Evolutionary conservation across 1,284 basidiomycete genomes (phyloP).

Genomic region (Erythrobasidium hasegawianum): DNA sequence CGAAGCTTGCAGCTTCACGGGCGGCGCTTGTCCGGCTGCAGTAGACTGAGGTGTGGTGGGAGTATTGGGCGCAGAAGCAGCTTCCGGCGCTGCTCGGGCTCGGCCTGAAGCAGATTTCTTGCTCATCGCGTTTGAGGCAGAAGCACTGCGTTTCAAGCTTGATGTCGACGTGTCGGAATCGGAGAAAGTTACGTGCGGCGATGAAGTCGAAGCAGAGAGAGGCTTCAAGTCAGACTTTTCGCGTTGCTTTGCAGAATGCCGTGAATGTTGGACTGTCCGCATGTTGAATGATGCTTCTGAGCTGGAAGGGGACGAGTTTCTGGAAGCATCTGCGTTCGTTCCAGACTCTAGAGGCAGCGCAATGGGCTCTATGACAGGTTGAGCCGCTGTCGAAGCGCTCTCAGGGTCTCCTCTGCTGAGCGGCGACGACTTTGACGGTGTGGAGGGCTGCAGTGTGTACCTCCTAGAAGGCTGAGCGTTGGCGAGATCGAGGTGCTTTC

Average conservation of each 20-base stretch:
- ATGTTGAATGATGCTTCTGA: constrained; percentile 24
- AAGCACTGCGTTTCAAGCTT: constrained; percentile 3
- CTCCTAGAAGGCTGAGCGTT: constrained; percentile 26
- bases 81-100: not conserved
- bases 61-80: not conserved
- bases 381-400: not conserved
- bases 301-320: constrained; percentile 12
- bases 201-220: not conserved
- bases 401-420: not conserved
- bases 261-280: constrained; percentile 13
- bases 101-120: constrained; percentile 18
- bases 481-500: constrained; percentile 14
- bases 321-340: constrained; percentile 4
- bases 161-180: not conserved
- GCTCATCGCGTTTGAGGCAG: constrained; percentile 13
- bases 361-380: not conserved
- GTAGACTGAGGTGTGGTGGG: not conserved
- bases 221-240: constrained; percentile 24
- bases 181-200: not conserved
- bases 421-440: not conserved
- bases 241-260: constrained; percentile 18
- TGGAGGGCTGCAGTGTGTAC: constrained; percentile 21
- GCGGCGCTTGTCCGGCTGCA: constrained; percentile 7
- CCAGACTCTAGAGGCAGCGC: constrained; percentile 4
- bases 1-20: constrained; percentile 9